These are phyloP conservation scores for Cenchrus americanus DNA, from an alignment of 176 grass and related monocot genomes.

Conservation along the genomic window DNA sequence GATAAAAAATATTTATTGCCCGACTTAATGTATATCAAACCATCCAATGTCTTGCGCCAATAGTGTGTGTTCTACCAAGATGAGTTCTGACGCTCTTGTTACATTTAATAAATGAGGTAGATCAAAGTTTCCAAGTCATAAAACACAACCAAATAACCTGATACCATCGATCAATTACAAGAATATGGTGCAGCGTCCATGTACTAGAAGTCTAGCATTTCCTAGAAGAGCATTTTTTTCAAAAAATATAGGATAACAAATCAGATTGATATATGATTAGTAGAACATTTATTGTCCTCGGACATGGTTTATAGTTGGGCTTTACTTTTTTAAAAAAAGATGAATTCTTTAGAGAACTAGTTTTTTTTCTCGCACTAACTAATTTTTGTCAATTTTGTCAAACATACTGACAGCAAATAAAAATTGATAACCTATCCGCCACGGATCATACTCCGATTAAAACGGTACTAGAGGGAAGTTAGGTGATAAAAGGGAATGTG, in stretches of 20 bases:
- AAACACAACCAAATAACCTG: background rate
- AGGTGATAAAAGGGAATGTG: background rate
- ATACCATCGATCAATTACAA: slow-evolving; percentile 7
- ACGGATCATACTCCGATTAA: background rate
- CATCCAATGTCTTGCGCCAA: no score
- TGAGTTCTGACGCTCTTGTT: slow-evolving; percentile 5
- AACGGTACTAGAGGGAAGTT: background rate
- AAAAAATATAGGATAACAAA: no score
- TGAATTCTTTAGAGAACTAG: background rate
- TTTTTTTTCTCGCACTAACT: background rate
- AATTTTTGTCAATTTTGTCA: background rate
- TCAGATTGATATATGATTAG: no score
- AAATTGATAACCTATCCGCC: background rate
- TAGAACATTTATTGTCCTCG: background rate
- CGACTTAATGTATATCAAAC: no score
- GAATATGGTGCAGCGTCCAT: background rate
- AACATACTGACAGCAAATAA: background rate
- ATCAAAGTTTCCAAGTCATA: no score
- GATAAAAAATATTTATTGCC: no score
- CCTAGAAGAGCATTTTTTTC: background rate
- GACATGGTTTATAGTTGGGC: background rate
- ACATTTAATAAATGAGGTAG: background rate
- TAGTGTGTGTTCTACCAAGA: no score
- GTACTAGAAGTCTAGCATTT: background rate
- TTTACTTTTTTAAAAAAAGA: background rate